Base-by-base conservation (phyloP, 305 asterid species). In the Fraxinus paxiana region DNA sequence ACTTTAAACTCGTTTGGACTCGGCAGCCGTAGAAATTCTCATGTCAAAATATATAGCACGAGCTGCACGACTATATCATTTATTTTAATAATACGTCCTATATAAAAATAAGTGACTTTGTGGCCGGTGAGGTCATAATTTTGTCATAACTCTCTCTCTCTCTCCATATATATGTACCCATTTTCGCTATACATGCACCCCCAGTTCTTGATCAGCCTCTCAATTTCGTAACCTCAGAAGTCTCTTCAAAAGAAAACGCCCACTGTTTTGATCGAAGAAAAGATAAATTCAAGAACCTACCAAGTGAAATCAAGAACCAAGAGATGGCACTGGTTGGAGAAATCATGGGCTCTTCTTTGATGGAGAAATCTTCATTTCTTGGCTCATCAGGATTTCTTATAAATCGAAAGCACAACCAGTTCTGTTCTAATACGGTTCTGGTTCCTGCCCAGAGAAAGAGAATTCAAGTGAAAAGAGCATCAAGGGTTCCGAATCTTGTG, bases 251-350 rank as follows among this genome's bases (percentile, higher is more conserved):
- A 43, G 24, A 78, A 78, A 72, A 63, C 76, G 79, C 61, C 20
- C 67, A 82, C 65, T 74, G 31, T 37, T 73, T 73, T 37, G 13
- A 34, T 78, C 26, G 43, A 33, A 72, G 67, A 38, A 13, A 28
- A 24, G 65, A 37, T 6, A 76, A 34, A 51, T 80, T 77, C 28
- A 75, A 75, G 20, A 5, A 37, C 81, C 75, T 18, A 18, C 10
- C 18, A 51, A 73, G 54, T 37, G 30, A 75, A 18, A 24, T n/a
- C 0, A 35, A 18, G 54, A 12, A 43, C 12, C 54, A 12, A n/a
- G 2, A 43, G 54, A 94, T 95, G 98, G 94, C 98, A 35, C 83
- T 95, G 56, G 85, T 82, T 24, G 89, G 89, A 82, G 95, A 92
- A 70, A 77, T 95, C 10, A 75, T 93, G 95, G 92, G 95, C 30